These are phyloP conservation scores for Stagonosporopsis rhizophila DNA, from an alignment of 2,329 filamentous ascomycete genomes.

Conservation along the genomic window DNA sequence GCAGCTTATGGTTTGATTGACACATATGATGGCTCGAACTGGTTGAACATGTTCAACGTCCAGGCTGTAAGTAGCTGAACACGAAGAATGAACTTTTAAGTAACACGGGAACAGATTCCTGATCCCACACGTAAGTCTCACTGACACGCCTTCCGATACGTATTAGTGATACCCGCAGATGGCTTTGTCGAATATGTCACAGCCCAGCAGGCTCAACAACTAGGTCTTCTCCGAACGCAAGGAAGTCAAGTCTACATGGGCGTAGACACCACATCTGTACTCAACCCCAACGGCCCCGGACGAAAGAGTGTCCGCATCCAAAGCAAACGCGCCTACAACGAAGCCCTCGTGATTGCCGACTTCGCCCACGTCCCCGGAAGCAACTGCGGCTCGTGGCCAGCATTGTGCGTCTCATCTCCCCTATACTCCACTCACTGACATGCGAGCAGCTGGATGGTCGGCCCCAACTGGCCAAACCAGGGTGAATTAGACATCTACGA, in stretches of 20 bases:
- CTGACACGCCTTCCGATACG: fast-evolving
- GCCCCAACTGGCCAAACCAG: slow-evolving; percentile 50
- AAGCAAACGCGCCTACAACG: slow-evolving; percentile 47
- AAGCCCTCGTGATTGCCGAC: slow-evolving; percentile 50
- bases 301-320: slow-evolving; percentile 48
- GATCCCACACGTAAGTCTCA: slow-evolving; percentile 44
- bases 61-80: slow-evolving; percentile 29
- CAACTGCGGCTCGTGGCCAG: slow-evolving; percentile 50
- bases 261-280: slow-evolving; percentile 41
- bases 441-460: slow-evolving; percentile 47
- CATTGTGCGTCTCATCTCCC: slow-evolving; percentile 37
- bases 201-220: slow-evolving; percentile 39
- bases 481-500: slow-evolving; percentile 48
- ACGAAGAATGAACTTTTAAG: background rate
- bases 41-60: slow-evolving; percentile 48
- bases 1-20: slow-evolving; percentile 43
- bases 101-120: slow-evolving; percentile 34
- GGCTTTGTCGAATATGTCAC: slow-evolving; percentile 50
- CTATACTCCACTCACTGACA: slow-evolving; percentile 9
- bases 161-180: slow-evolving; percentile 26
- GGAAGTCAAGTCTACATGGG: slow-evolving; percentile 50
- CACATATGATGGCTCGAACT: slow-evolving; percentile 49
- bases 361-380: slow-evolving; percentile 50
- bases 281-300: slow-evolving; percentile 44
- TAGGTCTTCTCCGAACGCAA: slow-evolving; percentile 42